A percentile compares a stretch with the other conserved stretches of the same genome.
These are phyloP conservation scores for Lichtheimia ramosa DNA, from an alignment of 371 early-diverging fungal species.

Conservation along the genomic window DNA sequence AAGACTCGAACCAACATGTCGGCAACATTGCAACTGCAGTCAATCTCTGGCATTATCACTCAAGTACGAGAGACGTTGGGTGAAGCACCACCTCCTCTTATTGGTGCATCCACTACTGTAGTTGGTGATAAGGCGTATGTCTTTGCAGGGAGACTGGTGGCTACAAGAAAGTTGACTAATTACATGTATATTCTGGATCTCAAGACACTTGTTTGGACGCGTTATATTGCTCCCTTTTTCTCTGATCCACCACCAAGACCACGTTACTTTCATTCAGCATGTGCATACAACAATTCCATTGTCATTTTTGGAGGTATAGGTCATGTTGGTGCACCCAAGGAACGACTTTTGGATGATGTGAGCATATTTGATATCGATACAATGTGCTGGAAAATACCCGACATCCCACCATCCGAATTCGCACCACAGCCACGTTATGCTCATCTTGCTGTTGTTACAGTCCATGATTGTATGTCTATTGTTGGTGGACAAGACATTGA, in stretches of 20 bases:
- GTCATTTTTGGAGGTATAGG: conserved; percentile 63
- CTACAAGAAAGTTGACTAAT: conserved; percentile 68
- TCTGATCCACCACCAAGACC: conserved; percentile 52
- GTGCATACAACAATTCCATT: conserved; percentile 51
- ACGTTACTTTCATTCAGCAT: conserved; percentile 78
- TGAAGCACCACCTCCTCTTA: conserved; percentile 77
- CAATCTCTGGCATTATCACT: conserved; percentile 66
- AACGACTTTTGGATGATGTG: conserved; percentile 63
- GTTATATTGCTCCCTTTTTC: conserved; percentile 41
- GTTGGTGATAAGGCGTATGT: conserved; percentile 66
- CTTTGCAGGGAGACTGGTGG: conserved; percentile 74
- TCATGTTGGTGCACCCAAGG: conserved; percentile 19
- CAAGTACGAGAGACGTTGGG: conserved; percentile 67
- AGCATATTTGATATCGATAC: conserved; percentile 61
- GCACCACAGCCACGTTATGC: conserved; percentile 76
- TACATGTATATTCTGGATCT: conserved; percentile 71
- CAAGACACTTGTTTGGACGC: conserved; percentile 62
- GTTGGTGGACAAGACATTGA: conserved; percentile 79
- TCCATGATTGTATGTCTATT: conserved; percentile 56
- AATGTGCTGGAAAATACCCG: conserved; percentile 59
- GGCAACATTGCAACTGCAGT: conserved; percentile 35
- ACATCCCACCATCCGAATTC: conserved; percentile 43
- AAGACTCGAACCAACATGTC: neutral
- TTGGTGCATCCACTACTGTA: conserved; percentile 75
- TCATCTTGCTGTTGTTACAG: conserved; percentile 60